Conservation (phyloP, 176 grass and related monocot species). For the Oryza glaberrima region DNA sequence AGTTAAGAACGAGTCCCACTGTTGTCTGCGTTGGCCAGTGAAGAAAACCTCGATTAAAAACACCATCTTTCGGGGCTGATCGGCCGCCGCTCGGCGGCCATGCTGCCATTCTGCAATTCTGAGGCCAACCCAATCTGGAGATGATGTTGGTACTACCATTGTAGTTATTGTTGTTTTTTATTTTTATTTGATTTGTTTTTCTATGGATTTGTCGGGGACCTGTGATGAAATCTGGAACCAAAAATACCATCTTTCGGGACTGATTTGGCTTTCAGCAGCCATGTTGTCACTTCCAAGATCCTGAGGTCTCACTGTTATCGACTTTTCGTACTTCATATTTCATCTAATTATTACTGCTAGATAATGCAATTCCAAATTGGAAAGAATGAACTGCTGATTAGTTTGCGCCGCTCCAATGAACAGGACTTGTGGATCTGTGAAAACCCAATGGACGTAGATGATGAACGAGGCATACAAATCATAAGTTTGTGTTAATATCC, state of each 20-base stretch:
- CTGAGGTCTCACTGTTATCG: not conserved
- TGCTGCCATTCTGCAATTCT: slow-evolving; percentile 55
- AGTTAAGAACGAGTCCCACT: too few species aligned
- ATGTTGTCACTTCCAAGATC: not conserved
- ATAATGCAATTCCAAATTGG: too few species aligned
- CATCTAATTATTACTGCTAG: too few species aligned
- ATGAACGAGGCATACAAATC: too few species aligned
- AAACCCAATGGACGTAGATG: too few species aligned
- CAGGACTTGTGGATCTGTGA: too few species aligned
- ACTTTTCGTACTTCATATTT: too few species aligned
- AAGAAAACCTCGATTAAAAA: slow-evolving; percentile 30
- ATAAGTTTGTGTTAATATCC: too few species aligned
- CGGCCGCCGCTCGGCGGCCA: not conserved
- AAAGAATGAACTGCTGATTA: too few species aligned
- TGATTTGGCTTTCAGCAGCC: not conserved
- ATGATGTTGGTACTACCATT: too few species aligned
- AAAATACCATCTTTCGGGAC: not conserved
- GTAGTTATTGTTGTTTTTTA: not conserved
- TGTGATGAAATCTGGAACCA: not conserved
- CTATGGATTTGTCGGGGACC: not conserved
- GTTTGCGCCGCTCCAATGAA: too few species aligned
- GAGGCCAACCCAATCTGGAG: slow-evolving; percentile 26
- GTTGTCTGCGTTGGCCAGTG: not conserved
- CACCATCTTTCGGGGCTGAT: slow-evolving; percentile 34
- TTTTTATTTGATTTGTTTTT: not conserved